Base-by-base conservation (phyloP, 2,329 filamentous ascomycete genomes). In the Karstenula rhodostoma region DNA sequence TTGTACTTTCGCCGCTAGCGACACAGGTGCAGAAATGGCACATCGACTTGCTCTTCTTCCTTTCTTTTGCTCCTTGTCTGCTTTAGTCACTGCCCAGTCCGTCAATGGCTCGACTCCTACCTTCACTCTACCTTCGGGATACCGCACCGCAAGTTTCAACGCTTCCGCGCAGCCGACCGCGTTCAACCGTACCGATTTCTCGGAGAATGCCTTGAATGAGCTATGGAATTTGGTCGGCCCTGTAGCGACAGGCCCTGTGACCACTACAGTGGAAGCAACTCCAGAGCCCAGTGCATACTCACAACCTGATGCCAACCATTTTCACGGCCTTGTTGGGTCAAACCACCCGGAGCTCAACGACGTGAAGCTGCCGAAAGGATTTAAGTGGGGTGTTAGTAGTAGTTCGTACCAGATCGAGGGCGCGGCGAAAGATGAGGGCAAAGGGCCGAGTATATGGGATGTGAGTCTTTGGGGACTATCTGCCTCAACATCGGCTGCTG, bases 181-280 rank as follows among this genome's bases (percentile, higher is more conserved):
- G 12, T 71, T 79, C 44, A 77, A 71, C 4, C 81, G 82, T 37
- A 77, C 72, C 1, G 79, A 82, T 58, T 84, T 82, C 68, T 82
- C 80, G 0, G 78, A 83, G 52, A 78, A 83, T 61, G 79, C 79
- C 19, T 73, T 84, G 22, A 79, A 77, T 3, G 79, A 80, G 42
- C 72, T 82, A 10, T 83, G 81, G 81, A 76, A 81, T 56, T 77
- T 80, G 53, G 76, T 83, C 25, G 80, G 80, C 0, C 78, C 79
- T 13, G 72, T 83, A 25, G 71, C 74, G 27, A 75, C 76, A 7
- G 80, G 80, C 1, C 76, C 79, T 0, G 73, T 82, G 25, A 82
- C 78, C 19, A 77, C 74, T 2, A 82, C 80, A 1, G 78, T 79
- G 2, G 61, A 68, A 7, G 79, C 80, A n/a, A 81, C 79, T 1